Percentiles rank a stretch among this genome's conserved stretches.
Evolutionary conservation across 495 filamentous ascomycete species (phyloP).

Genomic region (Massariosphaeria phaeospora): DNA sequence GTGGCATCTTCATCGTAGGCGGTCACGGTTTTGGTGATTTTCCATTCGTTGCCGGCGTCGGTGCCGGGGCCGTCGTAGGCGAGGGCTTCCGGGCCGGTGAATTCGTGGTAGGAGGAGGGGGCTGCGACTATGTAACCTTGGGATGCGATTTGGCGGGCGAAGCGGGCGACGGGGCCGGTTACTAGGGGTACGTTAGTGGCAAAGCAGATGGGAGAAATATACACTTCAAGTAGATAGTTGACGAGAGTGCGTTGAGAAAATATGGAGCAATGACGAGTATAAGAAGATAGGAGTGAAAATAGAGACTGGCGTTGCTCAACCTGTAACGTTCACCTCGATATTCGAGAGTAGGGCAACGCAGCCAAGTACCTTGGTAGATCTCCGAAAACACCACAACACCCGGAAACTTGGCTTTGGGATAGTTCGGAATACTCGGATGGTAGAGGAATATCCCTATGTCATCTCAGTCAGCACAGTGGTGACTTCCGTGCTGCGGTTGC

Average conservation of each 20-base stretch:
- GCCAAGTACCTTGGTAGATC: slow-evolving; percentile 95
- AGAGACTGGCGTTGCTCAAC: too few species aligned
- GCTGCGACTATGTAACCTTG: slow-evolving; percentile 93
- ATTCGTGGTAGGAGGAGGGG: slow-evolving; percentile 89
- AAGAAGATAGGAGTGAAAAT: not conserved
- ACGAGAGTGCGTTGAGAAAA: not conserved
- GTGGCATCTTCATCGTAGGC: slow-evolving; percentile 86
- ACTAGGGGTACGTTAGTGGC: slow-evolving; percentile 49
- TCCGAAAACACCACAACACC: slow-evolving; percentile 90
- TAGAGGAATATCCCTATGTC: slow-evolving; percentile 78
- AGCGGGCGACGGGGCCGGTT: slow-evolving; percentile 84
- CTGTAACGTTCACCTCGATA: too few species aligned
- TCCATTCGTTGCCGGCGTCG: slow-evolving; percentile 80
- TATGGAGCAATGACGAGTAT: not conserved
- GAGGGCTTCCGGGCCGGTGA: slow-evolving; percentile 77
- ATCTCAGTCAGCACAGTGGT: not conserved
- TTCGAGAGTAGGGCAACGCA: too few species aligned
- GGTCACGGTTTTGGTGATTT: slow-evolving; percentile 74
- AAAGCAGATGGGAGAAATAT: not conserved
- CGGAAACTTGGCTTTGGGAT: slow-evolving; percentile 84
- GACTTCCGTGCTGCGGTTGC: too few species aligned
- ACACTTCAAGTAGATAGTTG: not conserved
- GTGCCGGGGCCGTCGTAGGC: slow-evolving; percentile 85
- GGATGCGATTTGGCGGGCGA: slow-evolving; percentile 86
- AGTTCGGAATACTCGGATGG: slow-evolving; percentile 76